A percentile compares a stretch with the other conserved stretches of the same genome.
These are phyloP conservation scores for Alternaria triticimaculans DNA, from an alignment of 2,329 filamentous ascomycete genomes.

Conservation along the genomic window DNA sequence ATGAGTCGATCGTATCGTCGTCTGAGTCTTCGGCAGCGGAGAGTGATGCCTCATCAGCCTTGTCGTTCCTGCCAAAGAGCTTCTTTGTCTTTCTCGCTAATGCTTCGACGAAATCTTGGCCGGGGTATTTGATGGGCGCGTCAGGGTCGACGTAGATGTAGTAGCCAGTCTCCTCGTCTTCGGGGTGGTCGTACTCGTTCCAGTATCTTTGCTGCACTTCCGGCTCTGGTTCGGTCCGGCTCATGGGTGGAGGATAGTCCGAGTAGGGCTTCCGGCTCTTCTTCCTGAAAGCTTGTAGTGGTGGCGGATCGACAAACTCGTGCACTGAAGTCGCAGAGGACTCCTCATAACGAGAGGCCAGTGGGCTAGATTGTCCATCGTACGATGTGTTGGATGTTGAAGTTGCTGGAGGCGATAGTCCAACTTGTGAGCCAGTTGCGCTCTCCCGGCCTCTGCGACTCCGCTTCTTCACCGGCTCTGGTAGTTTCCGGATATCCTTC, in stretches of 20 bases:
- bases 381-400: conserved; percentile 50
- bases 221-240: conserved; percentile 24
- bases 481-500: conserved; percentile 61
- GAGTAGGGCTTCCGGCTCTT: conserved; percentile 48
- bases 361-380: conserved; percentile 43
- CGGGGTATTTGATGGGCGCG: conserved; percentile 65
- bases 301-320: conserved; percentile 47
- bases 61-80: conserved; percentile 32
- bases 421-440: conserved; percentile 27
- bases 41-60: conserved; percentile 30
- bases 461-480: conserved; percentile 45
- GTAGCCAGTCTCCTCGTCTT: conserved; percentile 64
- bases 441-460: conserved; percentile 36
- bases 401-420: conserved; percentile 38
- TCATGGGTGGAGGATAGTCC: conserved; percentile 29
- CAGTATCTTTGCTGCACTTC: conserved; percentile 64
- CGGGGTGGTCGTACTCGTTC: conserved; percentile 87
- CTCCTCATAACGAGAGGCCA: conserved; percentile 36
- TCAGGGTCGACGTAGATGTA: conserved; percentile 82
- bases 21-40: conserved; percentile 54
- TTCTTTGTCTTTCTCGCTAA: conserved; percentile 31
- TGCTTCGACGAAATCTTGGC: conserved; percentile 65
- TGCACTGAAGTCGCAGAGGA: conserved; percentile 45
- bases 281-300: conserved; percentile 53
- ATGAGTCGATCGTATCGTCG: conserved; percentile 57